Base-by-base conservation (phyloP, 257 asterid species). In the Solanum peruvianum region DNA sequence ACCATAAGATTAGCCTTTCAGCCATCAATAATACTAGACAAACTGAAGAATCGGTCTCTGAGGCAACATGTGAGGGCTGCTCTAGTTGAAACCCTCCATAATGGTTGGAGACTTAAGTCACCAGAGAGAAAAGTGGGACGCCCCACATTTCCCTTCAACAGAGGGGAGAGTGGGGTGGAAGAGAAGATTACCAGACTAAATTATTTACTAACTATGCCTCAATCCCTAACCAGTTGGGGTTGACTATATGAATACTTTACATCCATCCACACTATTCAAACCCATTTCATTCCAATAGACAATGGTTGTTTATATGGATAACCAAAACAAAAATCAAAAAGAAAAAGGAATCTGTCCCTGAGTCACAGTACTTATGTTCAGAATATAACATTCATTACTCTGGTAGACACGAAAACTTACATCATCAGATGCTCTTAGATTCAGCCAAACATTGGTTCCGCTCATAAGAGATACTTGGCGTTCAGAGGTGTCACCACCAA, bases 381-480 rank as follows among this genome's bases (percentile, higher is more conserved):
- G 84, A 78, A 9, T 77, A 77, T 27, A 82, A 84, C 49, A 70
- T 69, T 75, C 83, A 81, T 31, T 62, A 66, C 33, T 27, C 27
- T 73, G 85, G 80, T 60, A 70, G 82, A 52, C 27, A 10, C n/a
- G 41, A 70, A 86, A 73, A 92, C 98, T 92, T 92, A 95, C 98
- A 91, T 95, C 97, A 88, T 92, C 92, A 89, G 87, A 94, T 90
- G 97, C 93, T 90, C 91, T 96, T 83, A 95, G 93, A 86, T 95
- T 95, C 88, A 95, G 91, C 98, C 98, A 95, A 88, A 95, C 98
- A 91, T 95, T 95, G 58, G 98, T 94, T 93, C 98, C 98, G 87
- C 98, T 95, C 97, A 94, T 95, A 84, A 95, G 95, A 88, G 98
- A 95, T 90, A 95, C 98, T 91, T 95, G 98, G 78, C 98, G 91